A percentile compares a stretch with the other conserved stretches of the same genome.
Conservation (phyloP, 2,329 filamentous ascomycete genomes). For the Lasiodiplodia gonubiensis region DNA sequence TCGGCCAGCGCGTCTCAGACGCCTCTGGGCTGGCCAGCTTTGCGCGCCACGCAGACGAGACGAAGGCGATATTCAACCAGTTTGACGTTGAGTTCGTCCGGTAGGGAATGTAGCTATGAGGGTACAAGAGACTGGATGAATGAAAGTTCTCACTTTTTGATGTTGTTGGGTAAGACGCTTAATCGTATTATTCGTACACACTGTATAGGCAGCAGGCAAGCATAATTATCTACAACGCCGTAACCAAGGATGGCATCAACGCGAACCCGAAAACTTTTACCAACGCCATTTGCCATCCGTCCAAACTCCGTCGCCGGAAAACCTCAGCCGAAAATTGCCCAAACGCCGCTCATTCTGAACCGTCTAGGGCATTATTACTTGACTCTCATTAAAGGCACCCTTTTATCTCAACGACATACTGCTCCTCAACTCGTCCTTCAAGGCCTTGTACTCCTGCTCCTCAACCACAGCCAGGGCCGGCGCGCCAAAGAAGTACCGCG, state of each 20-base stretch:
- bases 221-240: neutral
- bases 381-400: neutral
- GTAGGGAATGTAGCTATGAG: no score
- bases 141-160: no score
- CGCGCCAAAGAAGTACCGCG: slow-evolving; percentile 17
- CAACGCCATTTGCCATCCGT: neutral
- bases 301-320: neutral
- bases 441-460: slow-evolving; percentile 11
- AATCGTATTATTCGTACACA: no score
- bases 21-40: no score
- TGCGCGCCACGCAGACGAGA: no score
- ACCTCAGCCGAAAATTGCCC: neutral
- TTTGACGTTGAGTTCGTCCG: no score
- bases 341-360: neutral
- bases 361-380: neutral
- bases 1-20: no score
- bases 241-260: neutral
- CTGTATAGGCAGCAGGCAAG: neutral
- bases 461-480: slow-evolving; percentile 5
- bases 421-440: slow-evolving; percentile 11
- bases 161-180: no score
- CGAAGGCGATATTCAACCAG: no score
- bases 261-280: neutral
- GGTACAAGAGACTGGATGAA: no score
- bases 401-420: neutral